Base-by-base conservation (phyloP, 345 rosid genomes). In the Lumnitzera littorea region DNA sequence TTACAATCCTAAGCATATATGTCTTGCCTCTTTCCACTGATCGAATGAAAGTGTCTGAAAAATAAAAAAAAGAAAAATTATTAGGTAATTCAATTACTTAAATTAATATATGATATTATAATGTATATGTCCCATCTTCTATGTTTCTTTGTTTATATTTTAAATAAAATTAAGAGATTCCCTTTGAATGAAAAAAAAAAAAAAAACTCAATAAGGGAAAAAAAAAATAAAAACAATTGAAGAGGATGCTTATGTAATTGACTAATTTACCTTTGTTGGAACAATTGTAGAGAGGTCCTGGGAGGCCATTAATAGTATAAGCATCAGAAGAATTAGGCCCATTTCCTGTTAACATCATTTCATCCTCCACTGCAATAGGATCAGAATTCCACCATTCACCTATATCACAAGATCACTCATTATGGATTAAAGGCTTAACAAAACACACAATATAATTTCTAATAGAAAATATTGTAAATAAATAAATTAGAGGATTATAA, bases 361-460 rank as follows among this genome's bases (percentile, higher is more conserved):
- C 80, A 48, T 63, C 62, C 67, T 88, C 91, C 2, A 88, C 82
- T 50, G 85, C 82, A 15, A 82, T 80, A 24, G 76, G 73, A 51
- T 88, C 85, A 70, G 68, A 80, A 53, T 77, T 78, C 97, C 97
- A 86, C 70, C 86, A 91, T 63, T 91, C 97, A 48, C 96, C 96
- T 85, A 65, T n/a, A 46, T 36, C 7, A 36, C 54, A 10, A 24
- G 2, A 43, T 12, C 61, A 23, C 47, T 41, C 46, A 41, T 11
- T 9, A 4, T 2, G 5, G 24, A 57, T 29, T 29, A 29, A 29
- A 3, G 36, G 7, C 36, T 6, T 29, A 1, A 3, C 0, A 29
- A 29, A 29, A 29, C 20, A 6, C 36, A 29, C 7, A 6, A 29
- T 3, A 29, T 3, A 3, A 29, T 20, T 20, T 20, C 20, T 20